Evolutionary conservation across 2,329 filamentous ascomycete genomes (phyloP).

Genomic region (Apiospora phragmitis): DNA sequence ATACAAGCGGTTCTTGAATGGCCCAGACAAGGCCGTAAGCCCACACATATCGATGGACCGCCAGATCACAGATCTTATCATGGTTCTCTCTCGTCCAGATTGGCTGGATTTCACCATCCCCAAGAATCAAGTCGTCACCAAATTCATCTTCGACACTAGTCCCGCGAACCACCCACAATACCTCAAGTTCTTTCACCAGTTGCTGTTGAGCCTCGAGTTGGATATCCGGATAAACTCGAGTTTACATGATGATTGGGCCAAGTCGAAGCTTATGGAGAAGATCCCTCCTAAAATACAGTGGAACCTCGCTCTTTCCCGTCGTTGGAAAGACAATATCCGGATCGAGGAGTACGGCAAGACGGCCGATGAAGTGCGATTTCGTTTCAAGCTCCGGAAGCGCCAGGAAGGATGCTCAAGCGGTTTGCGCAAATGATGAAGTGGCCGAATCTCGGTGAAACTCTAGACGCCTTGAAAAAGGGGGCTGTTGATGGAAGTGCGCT

Average conservation of each 20-base stretch:
- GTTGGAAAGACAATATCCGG: constrained; percentile 71
- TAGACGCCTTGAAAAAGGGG: constrained; percentile 61
- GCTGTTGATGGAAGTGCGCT: constrained; percentile 60
- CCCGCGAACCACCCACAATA: constrained; percentile 58
- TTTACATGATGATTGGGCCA: constrained; percentile 61
- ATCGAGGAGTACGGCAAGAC: constrained; percentile 60
- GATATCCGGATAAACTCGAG: constrained; percentile 67
- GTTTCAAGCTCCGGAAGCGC: constrained; percentile 63
- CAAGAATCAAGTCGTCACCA: constrained; percentile 72
- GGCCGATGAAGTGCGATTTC: constrained; percentile 59
- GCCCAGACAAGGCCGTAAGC: constrained; percentile 61
- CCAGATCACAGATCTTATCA: constrained; percentile 72
- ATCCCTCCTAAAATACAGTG: constrained; percentile 72
- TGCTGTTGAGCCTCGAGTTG: constrained; percentile 73
- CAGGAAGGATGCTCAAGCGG: constrained; percentile 67
- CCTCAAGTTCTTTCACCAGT: constrained; percentile 71
- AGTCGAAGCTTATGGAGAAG: constrained; percentile 62
- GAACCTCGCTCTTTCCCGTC: constrained; percentile 71
- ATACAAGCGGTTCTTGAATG: constrained; percentile 68
- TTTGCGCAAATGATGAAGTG: constrained; percentile 76
- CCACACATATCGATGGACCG: constrained; percentile 66
- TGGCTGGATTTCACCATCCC: constrained; percentile 74
- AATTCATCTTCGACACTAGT: constrained; percentile 66
- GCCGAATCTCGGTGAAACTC: constrained; percentile 69
- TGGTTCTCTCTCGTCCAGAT: constrained; percentile 65